Evolutionary conservation across 2,329 filamentous ascomycete species (phyloP), one percentile per base, ranked within the genome.

Genomic region (Colletotrichum sp.): DNA sequence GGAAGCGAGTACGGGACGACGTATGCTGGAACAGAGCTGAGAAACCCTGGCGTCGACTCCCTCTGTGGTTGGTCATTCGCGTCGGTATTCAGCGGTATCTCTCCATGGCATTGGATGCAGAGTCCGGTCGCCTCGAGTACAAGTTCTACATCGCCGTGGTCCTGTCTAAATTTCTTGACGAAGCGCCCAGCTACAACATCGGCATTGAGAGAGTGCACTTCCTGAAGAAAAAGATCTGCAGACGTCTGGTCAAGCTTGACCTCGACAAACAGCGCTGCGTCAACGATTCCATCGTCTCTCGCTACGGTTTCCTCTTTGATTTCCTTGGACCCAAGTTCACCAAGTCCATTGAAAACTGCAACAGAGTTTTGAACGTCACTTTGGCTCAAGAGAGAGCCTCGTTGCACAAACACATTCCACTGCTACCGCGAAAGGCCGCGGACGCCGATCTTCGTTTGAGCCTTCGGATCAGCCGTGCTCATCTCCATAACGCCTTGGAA

Each of bases 1-100:
- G 84, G 0, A 95, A 95, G 79, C 85, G 89, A 3, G 87, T 94
- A 0, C 87, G 91, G 0, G 93, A 94, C 66, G 92, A 93, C n/a
- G 88, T 93, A 0, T 87, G 86, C 15, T 88, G 90, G 80, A 80
- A 83, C 1, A 80, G 87, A 1, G 84, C 87, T 0, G 81, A 86
- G 1, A 80, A 85, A 1, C 92, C 92, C 0, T 95, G 93, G 93
- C 86, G 93, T 21, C 85, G 93, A 48, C 88, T 88, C 3, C 88
- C 93, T 0, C 87, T 90, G 67, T 95, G 92, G 89, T 87, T 95
- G 0, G 83, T 92, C 0, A 81, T 94, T 6, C 89, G 92, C 0
- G 91, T 94, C 3, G 85, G 87, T 0, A 78, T 91, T 3, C 88
- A 92, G 65, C 87, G 92, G 1, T 85, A 88, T 9, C 84, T 94